Conservation (phyloP, 2,329 filamentous ascomycete genomes). For the Stemphylium vesicarium region DNA sequence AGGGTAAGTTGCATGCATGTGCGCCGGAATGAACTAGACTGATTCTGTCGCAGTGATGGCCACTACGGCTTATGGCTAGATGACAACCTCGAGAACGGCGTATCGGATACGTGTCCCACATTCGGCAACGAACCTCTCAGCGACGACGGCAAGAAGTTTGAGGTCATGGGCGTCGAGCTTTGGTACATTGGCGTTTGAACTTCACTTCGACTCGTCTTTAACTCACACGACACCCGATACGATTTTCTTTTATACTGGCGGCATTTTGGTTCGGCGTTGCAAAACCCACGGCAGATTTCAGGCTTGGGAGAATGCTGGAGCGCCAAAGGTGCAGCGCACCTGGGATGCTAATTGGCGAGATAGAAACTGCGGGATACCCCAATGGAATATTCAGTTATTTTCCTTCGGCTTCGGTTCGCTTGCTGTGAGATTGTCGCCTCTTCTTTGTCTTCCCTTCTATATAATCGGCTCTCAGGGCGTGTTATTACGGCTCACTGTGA, state of each 20-base stretch:
- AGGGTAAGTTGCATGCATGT: conserved; percentile 56
- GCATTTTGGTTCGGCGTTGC: neutral
- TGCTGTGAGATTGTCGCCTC: neutral
- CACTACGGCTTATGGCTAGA: conserved; percentile 95
- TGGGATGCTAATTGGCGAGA: neutral
- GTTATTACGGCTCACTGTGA: too few species aligned
- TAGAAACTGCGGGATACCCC: neutral
- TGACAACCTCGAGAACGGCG: conserved; percentile 79
- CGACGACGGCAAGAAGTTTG: conserved; percentile 91
- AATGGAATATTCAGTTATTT: neutral
- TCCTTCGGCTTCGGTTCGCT: neutral
- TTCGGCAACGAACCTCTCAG: conserved; percentile 95
- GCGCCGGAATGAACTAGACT: neutral
- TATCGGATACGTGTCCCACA: conserved; percentile 83
- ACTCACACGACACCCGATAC: neutral
- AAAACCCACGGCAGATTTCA: neutral
- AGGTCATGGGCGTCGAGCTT: conserved; percentile 86
- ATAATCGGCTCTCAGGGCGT: neutral
- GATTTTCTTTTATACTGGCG: neutral
- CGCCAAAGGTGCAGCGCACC: neutral
- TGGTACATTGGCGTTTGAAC: conserved; percentile 77
- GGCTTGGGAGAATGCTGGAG: neutral
- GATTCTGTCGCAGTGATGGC: conserved; percentile 64
- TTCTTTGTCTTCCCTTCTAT: neutral
- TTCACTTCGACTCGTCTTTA: neutral